Evolutionary conservation across 495 filamentous ascomycete genomes (phyloP), one percentile per base, ranked within the genome.

Genomic region (Daldinia concentrica): DNA sequence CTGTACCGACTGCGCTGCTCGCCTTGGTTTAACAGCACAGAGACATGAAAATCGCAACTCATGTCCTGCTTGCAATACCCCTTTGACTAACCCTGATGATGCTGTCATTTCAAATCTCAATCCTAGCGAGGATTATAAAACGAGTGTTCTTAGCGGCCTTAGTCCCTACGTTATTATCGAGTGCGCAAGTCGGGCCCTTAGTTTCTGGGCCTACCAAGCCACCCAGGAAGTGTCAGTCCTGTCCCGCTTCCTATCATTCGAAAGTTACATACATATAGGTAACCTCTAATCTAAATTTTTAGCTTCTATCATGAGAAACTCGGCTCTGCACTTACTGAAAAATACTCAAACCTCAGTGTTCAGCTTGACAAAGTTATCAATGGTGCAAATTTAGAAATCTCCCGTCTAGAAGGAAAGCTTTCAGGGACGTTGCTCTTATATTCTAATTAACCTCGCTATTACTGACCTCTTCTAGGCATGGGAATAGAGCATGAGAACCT

Each of bases 71-170:
- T 99, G 95, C 73, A 84, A 89, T 41, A 86, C 88, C 3, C 80
- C 82, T 4, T 84, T 99, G 7, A 75, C 79, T 26, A 91, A 91
- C 68, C 89, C 89, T 0, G 93, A 97, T 73, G 94, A 96, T 81
- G 91, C 88, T 19, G 89, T 93, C 3, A 85, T 89, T 19, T 89
- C 91, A 1, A 85, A 90, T 52, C 84, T 99, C 34, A 93, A 92
- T 63, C 95, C 94, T 0, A 89, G 91, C 0, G 95, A 98, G 76
- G 95, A 97, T 68, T 98, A 97, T 84, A 97, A 97, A 76, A 95
- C 93, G 0, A 93, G 92, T 66, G 90, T 95, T 9, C 82, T 99
- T 14, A 93, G 92, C 77, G 95, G 95, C 0, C 80, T 97, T 6
- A 92, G 87, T 61, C 95, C 95, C 2, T 90, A 86, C 41, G 87